These are phyloP conservation scores for Lachancea thermotolerans DNA, from an alignment of 805 yeast genomes.

Conservation along the genomic window DNA sequence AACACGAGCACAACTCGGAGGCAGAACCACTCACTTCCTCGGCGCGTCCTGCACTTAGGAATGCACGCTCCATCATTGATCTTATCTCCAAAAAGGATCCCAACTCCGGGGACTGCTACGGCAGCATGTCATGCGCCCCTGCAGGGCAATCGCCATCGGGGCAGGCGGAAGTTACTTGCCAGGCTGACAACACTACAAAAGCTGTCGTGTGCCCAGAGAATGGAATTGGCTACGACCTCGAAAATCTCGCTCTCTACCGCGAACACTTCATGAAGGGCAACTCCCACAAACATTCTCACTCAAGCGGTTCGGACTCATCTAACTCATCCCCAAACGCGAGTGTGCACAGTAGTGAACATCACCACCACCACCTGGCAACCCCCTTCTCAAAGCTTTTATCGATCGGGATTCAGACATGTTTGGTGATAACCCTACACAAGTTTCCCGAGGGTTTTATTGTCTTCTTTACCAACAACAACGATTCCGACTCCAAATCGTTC, in stretches of 20 bases:
- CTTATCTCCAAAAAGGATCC: conserved; percentile 10
- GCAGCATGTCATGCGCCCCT: conserved; percentile 15
- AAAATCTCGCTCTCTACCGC: conserved; percentile 29
- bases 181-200: background rate
- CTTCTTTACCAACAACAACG: conserved; percentile 57
- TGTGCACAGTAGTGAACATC: conserved; percentile 34
- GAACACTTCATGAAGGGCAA: conserved; percentile 21
- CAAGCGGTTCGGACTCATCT: conserved; percentile 4
- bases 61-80: conserved; percentile 14
- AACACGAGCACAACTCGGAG: background rate
- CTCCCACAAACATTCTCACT: conserved; percentile 8
- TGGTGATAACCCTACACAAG: conserved; percentile 84
- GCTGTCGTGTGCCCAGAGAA: conserved; percentile 28
- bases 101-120: conserved; percentile 10
- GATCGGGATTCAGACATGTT: conserved; percentile 83
- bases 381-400: conserved; percentile 73
- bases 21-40: background rate
- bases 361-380: conserved; percentile 75
- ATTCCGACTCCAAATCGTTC: conserved; percentile 37
- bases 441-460: conserved; percentile 93
- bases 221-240: conserved; percentile 32
- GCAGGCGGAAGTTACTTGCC: conserved; percentile 1
- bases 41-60: conserved; percentile 2
- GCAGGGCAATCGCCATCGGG: conserved; percentile 6
- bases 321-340: conserved; percentile 15